Conservation (phyloP, 768 basidiomycete species). For the Boletus tomentosulus region DNA sequence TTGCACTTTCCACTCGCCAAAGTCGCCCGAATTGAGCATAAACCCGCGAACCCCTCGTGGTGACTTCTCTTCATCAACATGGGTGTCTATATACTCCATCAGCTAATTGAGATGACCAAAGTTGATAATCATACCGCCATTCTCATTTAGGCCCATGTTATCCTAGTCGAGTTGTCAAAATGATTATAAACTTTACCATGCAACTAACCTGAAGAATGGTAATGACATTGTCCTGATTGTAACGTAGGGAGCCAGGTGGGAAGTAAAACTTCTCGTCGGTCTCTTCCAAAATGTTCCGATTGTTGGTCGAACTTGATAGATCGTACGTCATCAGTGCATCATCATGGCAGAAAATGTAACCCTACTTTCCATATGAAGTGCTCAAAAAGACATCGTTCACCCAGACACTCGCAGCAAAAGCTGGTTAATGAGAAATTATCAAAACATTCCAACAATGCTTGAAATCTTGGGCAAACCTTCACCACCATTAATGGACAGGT, state of each 20-base stretch:
- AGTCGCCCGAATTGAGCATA: slow-evolving; percentile 56
- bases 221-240: slow-evolving; percentile 65
- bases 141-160: slow-evolving; percentile 75
- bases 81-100: slow-evolving; percentile 23
- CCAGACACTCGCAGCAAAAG: slow-evolving; percentile 82
- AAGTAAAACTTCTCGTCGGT: slow-evolving; percentile 65
- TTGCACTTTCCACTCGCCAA: slow-evolving; percentile 67
- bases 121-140: slow-evolving; percentile 37
- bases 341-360: slow-evolving; percentile 1
- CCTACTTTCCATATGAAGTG: slow-evolving; percentile 73
- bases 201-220: slow-evolving; percentile 66
- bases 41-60: slow-evolving; percentile 80
- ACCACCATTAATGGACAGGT: slow-evolving; percentile 78
- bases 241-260: slow-evolving; percentile 48
- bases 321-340: background rate
- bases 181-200: background rate
- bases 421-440: slow-evolving; percentile 22
- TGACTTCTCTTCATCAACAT: slow-evolving; percentile 57
- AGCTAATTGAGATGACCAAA: background rate
- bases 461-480: slow-evolving; percentile 43
- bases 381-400: slow-evolving; percentile 67
- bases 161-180: slow-evolving; percentile 42
- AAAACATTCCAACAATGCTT: background rate
- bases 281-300: slow-evolving; percentile 55
- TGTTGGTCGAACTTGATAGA: slow-evolving; percentile 54